Percentiles rank a stretch among this genome's conserved stretches.
phyloP scores from a whole-genome alignment of 78 protist species.

The Dictyostelium citrinum region DNA sequence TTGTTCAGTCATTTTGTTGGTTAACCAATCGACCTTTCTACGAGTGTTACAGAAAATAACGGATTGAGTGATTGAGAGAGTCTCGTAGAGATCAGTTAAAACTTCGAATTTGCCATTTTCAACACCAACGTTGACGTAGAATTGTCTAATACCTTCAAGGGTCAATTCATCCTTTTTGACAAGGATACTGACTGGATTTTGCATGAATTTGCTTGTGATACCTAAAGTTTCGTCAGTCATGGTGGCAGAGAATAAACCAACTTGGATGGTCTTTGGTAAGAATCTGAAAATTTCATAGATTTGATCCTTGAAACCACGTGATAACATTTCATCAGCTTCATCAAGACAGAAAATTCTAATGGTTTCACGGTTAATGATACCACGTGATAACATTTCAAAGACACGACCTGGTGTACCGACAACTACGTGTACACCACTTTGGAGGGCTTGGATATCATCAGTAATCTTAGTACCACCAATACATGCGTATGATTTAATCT shows the following conservation, averaged over 20 bases:
- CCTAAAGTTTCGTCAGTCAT: constrained; percentile 98
- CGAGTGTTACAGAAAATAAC: constrained; percentile 98
- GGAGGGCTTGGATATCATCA: constrained; percentile 93
- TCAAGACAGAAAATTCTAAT: constrained; percentile 96
- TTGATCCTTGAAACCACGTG: constrained; percentile 99
- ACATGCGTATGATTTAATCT: constrained; percentile 92
- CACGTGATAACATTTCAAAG: constrained; percentile 97
- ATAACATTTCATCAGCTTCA: constrained; percentile 99
- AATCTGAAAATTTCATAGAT: constrained; percentile 98
- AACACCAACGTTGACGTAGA: constrained; percentile 94
- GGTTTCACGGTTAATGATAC: constrained; percentile 84
- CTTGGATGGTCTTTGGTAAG: constrained; percentile 95
- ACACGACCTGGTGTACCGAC: constrained; percentile 99
- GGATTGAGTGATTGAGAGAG: constrained; percentile 96
- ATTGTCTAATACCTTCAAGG: constrained; percentile 99
- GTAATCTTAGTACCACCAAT: constrained; percentile 98
- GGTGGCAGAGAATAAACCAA: constrained; percentile 98
- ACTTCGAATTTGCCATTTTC: constrained; percentile 99
- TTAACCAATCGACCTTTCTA: constrained; percentile 96
- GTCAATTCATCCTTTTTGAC: constrained; percentile 99
- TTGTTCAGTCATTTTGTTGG: constrained; percentile 87
- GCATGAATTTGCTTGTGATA: constrained; percentile 97
- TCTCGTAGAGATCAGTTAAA: constrained; percentile 99
- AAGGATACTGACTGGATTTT: constrained; percentile 97
- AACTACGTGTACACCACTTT: constrained; percentile 95